phyloP scores from a whole-genome alignment of 495 filamentous ascomycete species.

The Trichocladium uniseriatum region DNA sequence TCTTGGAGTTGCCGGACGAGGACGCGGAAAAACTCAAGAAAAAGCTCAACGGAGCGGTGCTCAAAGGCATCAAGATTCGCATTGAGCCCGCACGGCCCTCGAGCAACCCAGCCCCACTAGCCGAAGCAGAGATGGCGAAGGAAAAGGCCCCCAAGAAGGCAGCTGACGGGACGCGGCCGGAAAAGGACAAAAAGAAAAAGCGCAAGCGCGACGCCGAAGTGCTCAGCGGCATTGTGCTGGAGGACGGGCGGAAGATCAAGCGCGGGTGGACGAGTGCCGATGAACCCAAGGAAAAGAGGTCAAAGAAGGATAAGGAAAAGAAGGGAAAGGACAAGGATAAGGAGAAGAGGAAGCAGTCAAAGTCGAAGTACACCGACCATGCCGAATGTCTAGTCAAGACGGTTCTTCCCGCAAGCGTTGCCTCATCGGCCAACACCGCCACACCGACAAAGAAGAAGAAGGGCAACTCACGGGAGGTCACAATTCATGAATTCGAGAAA shows the following conservation, averaged over 20 bases:
- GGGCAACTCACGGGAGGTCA: conserved; percentile 39
- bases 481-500: conserved; percentile 76
- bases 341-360: conserved; percentile 36
- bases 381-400: conserved; percentile 75
- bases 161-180: conserved; percentile 20
- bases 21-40: conserved; percentile 84
- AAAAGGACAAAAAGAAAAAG: conserved; percentile 49
- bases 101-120: conserved; percentile 25
- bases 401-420: conserved; percentile 56
- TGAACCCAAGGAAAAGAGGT: conserved; percentile 43
- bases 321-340: conserved; percentile 44
- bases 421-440: conserved; percentile 28
- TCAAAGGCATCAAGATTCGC: conserved; percentile 77
- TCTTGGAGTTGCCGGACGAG: conserved; percentile 65
- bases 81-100: conserved; percentile 66
- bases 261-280: conserved; percentile 77
- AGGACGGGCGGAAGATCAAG: conserved; percentile 68
- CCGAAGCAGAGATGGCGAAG: conserved; percentile 29
- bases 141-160: conserved; percentile 30
- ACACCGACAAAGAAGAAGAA: conserved; percentile 45
- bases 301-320: conserved; percentile 41
- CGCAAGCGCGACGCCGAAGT: conserved; percentile 53
- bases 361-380: conserved; percentile 70
- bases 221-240: conserved; percentile 61
- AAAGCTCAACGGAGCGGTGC: conserved; percentile 80